A percentile compares a stretch with the other conserved stretches of the same genome.
Evolutionary conservation across 768 basidiomycete species (phyloP).

Genomic region (Termitomyces sp.): DNA sequence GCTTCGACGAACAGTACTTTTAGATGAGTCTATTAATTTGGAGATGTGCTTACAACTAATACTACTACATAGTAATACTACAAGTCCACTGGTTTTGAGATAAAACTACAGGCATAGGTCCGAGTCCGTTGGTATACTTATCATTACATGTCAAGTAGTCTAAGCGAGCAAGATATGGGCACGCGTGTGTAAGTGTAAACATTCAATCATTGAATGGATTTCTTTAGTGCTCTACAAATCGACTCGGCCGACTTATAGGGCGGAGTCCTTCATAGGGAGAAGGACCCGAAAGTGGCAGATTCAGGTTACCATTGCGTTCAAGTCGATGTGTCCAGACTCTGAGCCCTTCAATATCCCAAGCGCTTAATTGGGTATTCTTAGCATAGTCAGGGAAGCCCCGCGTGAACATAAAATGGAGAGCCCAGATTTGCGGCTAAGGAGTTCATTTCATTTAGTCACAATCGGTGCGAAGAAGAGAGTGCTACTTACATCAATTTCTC

Average conservation of each 20-base stretch:
- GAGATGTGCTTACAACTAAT: background rate
- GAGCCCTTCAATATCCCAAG: background rate
- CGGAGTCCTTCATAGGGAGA: background rate
- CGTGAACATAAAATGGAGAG: conserved; percentile 6
- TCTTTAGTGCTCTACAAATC: background rate
- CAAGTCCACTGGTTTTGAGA: background rate
- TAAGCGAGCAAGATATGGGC: background rate
- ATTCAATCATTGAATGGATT: background rate
- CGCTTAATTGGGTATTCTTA: background rate
- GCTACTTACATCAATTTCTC: background rate
- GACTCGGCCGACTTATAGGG: background rate
- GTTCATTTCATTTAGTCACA: background rate
- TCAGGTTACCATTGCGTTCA: background rate
- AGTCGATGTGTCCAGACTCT: background rate
- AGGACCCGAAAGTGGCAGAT: background rate
- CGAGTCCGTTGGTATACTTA: background rate
- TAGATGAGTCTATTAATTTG: no score
- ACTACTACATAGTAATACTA: background rate
- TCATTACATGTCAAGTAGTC: no score
- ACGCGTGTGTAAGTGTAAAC: background rate
- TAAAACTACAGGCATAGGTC: background rate
- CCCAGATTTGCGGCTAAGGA: background rate
- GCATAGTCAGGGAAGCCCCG: background rate
- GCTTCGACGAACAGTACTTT: no score
- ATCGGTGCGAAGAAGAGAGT: no score